Evolutionary conservation across 2,329 filamentous ascomycete genomes (phyloP).

Genomic region (Cryoendolithus antarcticus): DNA sequence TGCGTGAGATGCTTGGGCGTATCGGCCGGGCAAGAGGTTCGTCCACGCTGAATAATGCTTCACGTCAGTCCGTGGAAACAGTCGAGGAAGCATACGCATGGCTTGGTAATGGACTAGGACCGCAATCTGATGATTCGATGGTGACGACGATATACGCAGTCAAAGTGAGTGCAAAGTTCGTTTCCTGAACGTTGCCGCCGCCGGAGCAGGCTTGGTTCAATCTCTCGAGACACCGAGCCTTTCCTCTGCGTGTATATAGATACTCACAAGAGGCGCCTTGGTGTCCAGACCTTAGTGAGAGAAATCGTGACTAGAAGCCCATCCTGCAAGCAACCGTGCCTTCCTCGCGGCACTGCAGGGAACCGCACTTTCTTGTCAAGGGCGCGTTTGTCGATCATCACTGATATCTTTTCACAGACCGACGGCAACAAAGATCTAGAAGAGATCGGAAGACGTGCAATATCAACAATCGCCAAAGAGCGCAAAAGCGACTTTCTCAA

Average conservation of each 20-base stretch:
- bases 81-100: slow-evolving; percentile 52
- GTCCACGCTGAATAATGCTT: slow-evolving; percentile 43
- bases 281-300: too few species aligned
- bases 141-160: slow-evolving; percentile 44
- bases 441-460: slow-evolving; percentile 41
- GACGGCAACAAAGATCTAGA: slow-evolving; percentile 38
- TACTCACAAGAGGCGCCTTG: too few species aligned
- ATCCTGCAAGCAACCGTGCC: neutral
- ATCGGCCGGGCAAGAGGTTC: slow-evolving; percentile 49
- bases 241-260: too few species aligned
- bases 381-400: too few species aligned
- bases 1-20: slow-evolving; percentile 43
- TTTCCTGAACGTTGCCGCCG: neutral
- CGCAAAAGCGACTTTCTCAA: slow-evolving; percentile 44
- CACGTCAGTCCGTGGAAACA: slow-evolving; percentile 46
- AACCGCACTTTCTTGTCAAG: neutral
- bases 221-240: too few species aligned
- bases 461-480: slow-evolving; percentile 46
- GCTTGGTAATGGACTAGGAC: slow-evolving; percentile 38
- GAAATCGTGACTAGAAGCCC: neutral
- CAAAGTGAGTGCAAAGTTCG: slow-evolving; percentile 32
- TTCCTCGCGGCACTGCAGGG: neutral
- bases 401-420: slow-evolving; percentile 23
- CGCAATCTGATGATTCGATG: slow-evolving; percentile 41
- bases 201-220: too few species aligned